These are phyloP conservation scores for Trichocomaceae sp. DNA, from an alignment of 2,329 filamentous ascomycete species.

Conservation along the genomic window DNA sequence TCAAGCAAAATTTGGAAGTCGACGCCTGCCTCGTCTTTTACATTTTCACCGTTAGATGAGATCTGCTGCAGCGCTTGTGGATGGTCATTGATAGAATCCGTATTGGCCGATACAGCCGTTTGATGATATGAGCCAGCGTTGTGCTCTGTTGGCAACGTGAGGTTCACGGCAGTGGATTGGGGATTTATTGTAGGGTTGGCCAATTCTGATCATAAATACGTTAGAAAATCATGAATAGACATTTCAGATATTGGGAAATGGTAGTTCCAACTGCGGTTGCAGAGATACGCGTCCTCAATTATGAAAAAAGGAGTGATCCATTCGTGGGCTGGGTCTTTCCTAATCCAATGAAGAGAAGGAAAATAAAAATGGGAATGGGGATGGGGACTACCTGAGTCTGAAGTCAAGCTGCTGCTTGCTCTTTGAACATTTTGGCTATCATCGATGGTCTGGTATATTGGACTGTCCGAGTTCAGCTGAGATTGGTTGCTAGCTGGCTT, in stretches of 20 bases:
- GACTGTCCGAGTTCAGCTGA: no score
- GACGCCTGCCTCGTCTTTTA: conserved; percentile 33
- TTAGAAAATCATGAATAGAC: conserved; percentile 5
- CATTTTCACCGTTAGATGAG: conserved; percentile 3
- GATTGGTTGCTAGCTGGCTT: conserved; percentile 30
- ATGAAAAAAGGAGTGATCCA: background rate
- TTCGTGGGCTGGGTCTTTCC: background rate
- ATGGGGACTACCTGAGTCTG: conserved; percentile 9
- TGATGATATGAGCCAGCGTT: background rate
- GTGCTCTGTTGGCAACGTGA: background rate
- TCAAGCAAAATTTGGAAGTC: conserved; percentile 45
- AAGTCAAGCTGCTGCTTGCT: background rate
- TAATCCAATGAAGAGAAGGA: background rate
- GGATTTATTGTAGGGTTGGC: background rate
- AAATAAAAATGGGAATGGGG: background rate
- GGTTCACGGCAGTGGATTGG: background rate
- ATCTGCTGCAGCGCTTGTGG: background rate
- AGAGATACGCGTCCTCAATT: background rate
- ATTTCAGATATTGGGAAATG: background rate
- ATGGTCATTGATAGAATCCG: background rate
- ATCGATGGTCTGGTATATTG: background rate
- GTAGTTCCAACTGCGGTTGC: background rate
- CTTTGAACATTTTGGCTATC: background rate
- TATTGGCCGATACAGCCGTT: background rate
- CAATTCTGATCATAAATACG: conserved; percentile 1